Evolutionary conservation across 768 basidiomycete genomes (phyloP), one percentile per base, ranked within the genome.

Genomic region (Leccinum rimulosum): DNA sequence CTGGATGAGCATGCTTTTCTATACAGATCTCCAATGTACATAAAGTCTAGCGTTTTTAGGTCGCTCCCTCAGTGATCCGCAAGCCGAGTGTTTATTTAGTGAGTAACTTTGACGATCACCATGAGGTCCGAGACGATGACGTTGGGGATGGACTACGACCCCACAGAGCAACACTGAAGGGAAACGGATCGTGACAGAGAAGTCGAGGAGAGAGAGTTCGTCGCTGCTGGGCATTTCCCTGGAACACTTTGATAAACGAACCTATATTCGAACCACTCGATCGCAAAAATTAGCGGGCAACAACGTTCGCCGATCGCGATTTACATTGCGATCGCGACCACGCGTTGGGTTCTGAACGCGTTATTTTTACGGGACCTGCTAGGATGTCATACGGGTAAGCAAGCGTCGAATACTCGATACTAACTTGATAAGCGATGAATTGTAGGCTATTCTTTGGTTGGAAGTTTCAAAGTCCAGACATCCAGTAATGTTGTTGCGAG

Each of bases 331-430:
- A 84, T 77, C 1, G 82, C 82, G 2, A 84, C 77, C 0, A 86
- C 84, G 12, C 86, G 79, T 67, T 87, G 86, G 4, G 85, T 87
- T 63, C 87, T 85, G 84, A n/a, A 88, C 84, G 61, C 15, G 0
- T 40, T 40, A 3, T 87, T 87, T 69, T 87, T 85, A 17, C 81
- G 77, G 1, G 84, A 83, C 83, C 86, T 86, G 55, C 80, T 69
- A 14, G 19, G 3, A 27, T 47, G 1, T 47, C n/a, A 22, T 47
- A 47, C 12, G 17, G n/a, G 19, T 45, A 19, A 45, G 43, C 43
- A 12, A 19, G 43, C 40, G 17, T 43, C 43, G n/a, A 11, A 22
- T 22, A 22, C 8, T 19, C 30, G 25, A 15, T 30, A 52, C 66
- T 25, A 28, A 80, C 83, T 82, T 83, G 17, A 86, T 68, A 36